A percentile compares a stretch with the other conserved stretches of the same genome.
Evolutionary conservation across 306 rosid species (phyloP).

Genomic region (Mimosa pudica): DNA sequence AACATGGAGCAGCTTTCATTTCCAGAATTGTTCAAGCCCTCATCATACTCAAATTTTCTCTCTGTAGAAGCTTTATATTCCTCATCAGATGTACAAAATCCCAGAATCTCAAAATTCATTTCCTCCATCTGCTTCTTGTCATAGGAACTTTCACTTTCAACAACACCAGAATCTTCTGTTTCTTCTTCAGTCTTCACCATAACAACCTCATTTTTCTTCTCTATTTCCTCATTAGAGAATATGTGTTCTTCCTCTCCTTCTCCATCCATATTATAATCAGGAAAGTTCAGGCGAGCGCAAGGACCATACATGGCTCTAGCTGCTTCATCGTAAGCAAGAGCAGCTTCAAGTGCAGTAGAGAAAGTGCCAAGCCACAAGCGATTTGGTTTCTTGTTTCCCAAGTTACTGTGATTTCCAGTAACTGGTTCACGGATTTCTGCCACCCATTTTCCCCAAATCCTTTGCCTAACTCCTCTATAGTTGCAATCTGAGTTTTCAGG

Average conservation of each 20-base stretch:
- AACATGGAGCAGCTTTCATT: not conserved
- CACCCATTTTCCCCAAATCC: constrained; percentile 97
- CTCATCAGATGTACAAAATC: constrained; percentile 28
- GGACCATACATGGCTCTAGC: constrained; percentile 80
- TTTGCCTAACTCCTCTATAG: constrained; percentile 87
- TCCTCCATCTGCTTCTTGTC: constrained; percentile 36
- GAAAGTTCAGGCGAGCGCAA: constrained; percentile 73
- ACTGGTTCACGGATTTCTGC: constrained; percentile 84
- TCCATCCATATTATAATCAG: constrained; percentile 19
- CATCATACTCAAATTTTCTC: constrained; percentile 34
- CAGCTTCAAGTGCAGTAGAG: constrained; percentile 76
- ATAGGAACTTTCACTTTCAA: constrained; percentile 11
- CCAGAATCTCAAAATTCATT: constrained; percentile 34
- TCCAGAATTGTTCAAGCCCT: constrained; percentile 29
- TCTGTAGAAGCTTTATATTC: constrained; percentile 2
- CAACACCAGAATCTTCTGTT: constrained; percentile 22
- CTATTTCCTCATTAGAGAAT: constrained; percentile 26
- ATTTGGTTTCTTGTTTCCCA: constrained; percentile 37
- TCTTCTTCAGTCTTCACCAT: constrained; percentile 38
- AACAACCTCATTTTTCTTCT: constrained; percentile 25
- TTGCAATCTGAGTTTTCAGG: constrained; percentile 73
- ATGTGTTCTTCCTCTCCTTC: constrained; percentile 3
- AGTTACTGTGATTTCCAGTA: constrained; percentile 5
- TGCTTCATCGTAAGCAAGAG: constrained; percentile 86
- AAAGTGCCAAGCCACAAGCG: constrained; percentile 96